phyloP scores from a whole-genome alignment of 2,329 filamentous ascomycete species.

The Verticillium dahliae region DNA sequence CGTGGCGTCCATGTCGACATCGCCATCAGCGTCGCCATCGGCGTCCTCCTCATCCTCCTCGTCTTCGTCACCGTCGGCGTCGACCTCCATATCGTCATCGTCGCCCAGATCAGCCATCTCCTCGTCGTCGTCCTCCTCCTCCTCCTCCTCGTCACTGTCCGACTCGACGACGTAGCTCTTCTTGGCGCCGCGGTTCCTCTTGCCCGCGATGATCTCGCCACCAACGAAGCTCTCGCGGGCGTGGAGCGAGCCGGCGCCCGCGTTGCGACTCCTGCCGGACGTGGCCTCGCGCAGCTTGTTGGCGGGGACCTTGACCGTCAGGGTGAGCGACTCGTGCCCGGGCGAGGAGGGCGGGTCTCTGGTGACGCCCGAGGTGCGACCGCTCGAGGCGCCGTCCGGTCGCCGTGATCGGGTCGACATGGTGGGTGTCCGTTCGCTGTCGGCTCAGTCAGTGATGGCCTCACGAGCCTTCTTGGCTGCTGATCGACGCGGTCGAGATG shows the following conservation, averaged over 20 bases:
- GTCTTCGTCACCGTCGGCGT: slow-evolving; percentile 19
- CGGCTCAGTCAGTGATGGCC: slow-evolving; percentile 38
- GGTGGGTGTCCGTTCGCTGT: slow-evolving; percentile 36
- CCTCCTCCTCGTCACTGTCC: slow-evolving; percentile 29
- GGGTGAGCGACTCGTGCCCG: slow-evolving; percentile 37
- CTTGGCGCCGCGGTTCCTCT: slow-evolving; percentile 47
- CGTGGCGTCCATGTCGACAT: slow-evolving; percentile 39
- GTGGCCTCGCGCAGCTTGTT: slow-evolving; percentile 46
- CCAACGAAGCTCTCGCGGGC: slow-evolving; percentile 32
- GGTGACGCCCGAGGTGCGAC: slow-evolving; percentile 18
- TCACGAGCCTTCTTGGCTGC: slow-evolving; percentile 35
- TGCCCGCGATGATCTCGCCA: slow-evolving; percentile 41
- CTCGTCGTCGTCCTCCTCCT: slow-evolving; percentile 31
- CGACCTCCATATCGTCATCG: slow-evolving; percentile 31
- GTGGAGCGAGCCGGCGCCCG: slow-evolving; percentile 19
- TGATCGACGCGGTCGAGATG: slow-evolving; percentile 39
- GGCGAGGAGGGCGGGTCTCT: slow-evolving; percentile 39
- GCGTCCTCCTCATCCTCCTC: slow-evolving; percentile 20
- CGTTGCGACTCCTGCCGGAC: slow-evolving; percentile 26
- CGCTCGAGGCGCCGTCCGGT: slow-evolving; percentile 28
- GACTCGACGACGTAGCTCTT: slow-evolving; percentile 57
- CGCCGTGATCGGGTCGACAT: slow-evolving; percentile 47
- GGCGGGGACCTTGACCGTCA: slow-evolving; percentile 46
- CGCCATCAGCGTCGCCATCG: slow-evolving; percentile 30
- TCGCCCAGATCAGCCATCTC: slow-evolving; percentile 24